Percentiles rank a stretch among this genome's conserved stretches.
Conservation (phyloP, 306 rosid species). For the Luffa aegyptiaca region DNA sequence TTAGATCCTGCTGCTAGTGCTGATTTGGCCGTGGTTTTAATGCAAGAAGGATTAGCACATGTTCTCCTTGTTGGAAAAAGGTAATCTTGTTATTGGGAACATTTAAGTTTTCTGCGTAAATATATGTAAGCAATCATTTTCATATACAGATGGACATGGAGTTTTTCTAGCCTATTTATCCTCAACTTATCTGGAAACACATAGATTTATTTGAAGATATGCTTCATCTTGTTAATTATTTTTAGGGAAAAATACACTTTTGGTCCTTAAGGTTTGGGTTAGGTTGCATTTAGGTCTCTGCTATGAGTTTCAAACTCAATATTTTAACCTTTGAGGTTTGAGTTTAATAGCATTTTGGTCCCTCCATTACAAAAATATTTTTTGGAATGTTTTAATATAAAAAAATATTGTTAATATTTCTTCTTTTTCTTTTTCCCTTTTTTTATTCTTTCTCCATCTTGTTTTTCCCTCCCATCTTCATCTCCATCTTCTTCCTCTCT, state of each 20-base stretch:
- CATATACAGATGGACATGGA: not conserved
- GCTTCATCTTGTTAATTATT: not conserved
- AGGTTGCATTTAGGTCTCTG: too few relatives aligned
- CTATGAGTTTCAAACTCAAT: too few relatives aligned
- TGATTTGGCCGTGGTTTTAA: conserved; percentile 89
- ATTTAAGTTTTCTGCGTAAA: not conserved
- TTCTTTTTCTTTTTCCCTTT: too few relatives aligned
- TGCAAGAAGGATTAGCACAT: conserved; percentile 99
- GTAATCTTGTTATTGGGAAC: conserved; percentile 22
- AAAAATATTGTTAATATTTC: too few relatives aligned
- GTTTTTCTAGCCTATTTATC: not conserved
- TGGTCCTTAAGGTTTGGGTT: too few relatives aligned
- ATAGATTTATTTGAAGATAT: not conserved
- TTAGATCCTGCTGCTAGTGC: conserved; percentile 96
- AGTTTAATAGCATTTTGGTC: too few relatives aligned
- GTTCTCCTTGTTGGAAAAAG: conserved; percentile 84
- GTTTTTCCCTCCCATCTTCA: too few relatives aligned
- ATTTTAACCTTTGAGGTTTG: too few relatives aligned
- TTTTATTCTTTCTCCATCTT: too few relatives aligned
- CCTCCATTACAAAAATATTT: too few relatives aligned
- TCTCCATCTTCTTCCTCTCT: too few relatives aligned
- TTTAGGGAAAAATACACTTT: not conserved
- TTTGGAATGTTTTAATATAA: too few relatives aligned
- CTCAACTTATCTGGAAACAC: not conserved
- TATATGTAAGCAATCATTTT: not conserved